Conservation (phyloP, 208 protist species). For the Trypanosoma caninum region DNA sequence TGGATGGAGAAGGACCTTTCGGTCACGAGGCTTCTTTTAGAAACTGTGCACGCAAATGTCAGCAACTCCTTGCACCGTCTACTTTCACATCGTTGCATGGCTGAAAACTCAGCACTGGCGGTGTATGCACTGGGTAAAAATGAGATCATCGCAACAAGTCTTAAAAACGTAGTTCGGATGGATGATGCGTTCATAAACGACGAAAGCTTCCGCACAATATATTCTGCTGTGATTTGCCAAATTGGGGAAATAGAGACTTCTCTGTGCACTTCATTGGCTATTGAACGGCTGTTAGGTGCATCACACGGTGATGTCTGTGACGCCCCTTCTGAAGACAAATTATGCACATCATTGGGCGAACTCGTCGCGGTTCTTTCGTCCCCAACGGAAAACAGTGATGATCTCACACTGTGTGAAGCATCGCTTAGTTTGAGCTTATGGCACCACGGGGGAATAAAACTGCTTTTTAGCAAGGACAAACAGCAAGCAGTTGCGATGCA, state of each 20-base stretch:
- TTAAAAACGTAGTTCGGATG: constrained; percentile 19
- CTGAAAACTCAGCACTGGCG: constrained; percentile 32
- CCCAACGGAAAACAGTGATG: not conserved
- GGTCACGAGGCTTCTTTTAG: constrained; percentile 32
- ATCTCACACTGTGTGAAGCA: constrained; percentile 9
- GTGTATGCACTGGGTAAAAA: constrained; percentile 23
- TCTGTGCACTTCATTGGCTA: constrained; percentile 44
- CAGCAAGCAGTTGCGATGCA: constrained; percentile 29
- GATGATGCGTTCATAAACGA: constrained; percentile 24
- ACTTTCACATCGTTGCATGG: constrained; percentile 55
- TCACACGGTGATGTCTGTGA: constrained; percentile 7
- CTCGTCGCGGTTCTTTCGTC: constrained; percentile 22
- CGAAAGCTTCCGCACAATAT: constrained; percentile 36
- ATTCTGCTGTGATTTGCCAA: constrained; percentile 36
- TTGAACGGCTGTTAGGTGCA: constrained; percentile 45
- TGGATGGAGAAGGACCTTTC: constrained; percentile 53
- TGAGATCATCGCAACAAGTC: constrained; percentile 22
- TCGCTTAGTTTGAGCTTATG: constrained; percentile 19
- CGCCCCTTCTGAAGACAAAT: not conserved
- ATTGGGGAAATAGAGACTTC: constrained; percentile 59
- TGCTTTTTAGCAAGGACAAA: constrained; percentile 12
- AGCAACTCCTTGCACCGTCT: constrained; percentile 58
- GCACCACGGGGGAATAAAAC: constrained; percentile 13
- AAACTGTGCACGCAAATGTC: constrained; percentile 52
- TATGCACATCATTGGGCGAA: constrained; percentile 24